phyloP scores from a whole-genome alignment of 768 basidiomycete species.

The Termitomyces sp. region DNA sequence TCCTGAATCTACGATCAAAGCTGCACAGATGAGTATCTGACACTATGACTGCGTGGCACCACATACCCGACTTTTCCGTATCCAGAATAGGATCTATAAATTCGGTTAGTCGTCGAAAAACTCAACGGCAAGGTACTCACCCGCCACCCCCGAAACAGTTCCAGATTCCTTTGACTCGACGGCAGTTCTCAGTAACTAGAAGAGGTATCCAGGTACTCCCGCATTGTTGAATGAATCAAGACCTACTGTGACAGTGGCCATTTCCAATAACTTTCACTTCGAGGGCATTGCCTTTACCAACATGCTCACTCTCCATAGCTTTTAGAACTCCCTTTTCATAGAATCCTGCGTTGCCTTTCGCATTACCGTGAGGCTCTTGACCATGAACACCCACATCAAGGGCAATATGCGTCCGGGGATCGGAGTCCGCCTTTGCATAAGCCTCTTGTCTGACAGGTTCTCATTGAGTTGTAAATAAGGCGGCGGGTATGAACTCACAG shows the following conservation, averaged over 20 bases:
- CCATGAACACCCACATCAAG: constrained; percentile 69
- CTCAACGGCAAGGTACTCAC: constrained; percentile 28
- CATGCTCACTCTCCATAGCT: constrained; percentile 67
- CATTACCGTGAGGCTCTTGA: constrained; percentile 53
- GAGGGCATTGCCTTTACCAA: constrained; percentile 35
- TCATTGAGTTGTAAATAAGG: not conserved
- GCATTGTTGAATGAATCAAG: not conserved
- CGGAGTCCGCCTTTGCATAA: constrained; percentile 63
- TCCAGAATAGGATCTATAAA: constrained; percentile 68
- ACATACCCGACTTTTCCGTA: constrained; percentile 73
- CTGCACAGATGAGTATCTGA: constrained; percentile 28
- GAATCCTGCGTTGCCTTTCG: constrained; percentile 75
- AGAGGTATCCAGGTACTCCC: not conserved
- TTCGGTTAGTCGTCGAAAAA: not conserved
- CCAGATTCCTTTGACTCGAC: constrained; percentile 84
- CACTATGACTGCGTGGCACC: not conserved
- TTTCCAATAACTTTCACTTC: constrained; percentile 90
- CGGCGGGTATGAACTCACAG: constrained; percentile 42
- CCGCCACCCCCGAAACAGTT: constrained; percentile 87
- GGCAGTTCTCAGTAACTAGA: constrained; percentile 84
- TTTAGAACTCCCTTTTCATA: constrained; percentile 76
- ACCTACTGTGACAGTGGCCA: constrained; percentile 83
- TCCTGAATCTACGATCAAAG: constrained; percentile 87
- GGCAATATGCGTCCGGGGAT: constrained; percentile 49
- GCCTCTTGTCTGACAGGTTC: constrained; percentile 57